Percentiles rank a stretch among this genome's conserved stretches.
Evolutionary conservation across 106 monocot species (phyloP).

Genomic region (Narthecium ossifragum): DNA sequence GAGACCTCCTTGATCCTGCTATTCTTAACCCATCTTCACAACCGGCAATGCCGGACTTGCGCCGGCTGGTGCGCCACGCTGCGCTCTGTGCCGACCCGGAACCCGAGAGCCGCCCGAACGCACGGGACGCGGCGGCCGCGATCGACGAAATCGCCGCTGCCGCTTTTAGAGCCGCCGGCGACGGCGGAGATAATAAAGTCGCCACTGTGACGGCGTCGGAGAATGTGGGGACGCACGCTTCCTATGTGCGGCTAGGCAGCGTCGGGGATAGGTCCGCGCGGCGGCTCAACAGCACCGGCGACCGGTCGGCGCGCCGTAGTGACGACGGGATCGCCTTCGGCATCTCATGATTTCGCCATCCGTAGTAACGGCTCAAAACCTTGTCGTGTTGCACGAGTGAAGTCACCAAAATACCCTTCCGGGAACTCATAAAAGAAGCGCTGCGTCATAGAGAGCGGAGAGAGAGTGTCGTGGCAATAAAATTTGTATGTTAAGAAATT

Average conservation of each 20-base stretch:
- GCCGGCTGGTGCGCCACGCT: conserved; percentile 35
- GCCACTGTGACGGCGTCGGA: not conserved
- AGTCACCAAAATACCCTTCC: too few relatives aligned
- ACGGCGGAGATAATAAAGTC: not conserved
- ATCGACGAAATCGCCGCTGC: conserved; percentile 61
- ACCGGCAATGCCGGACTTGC: conserved; percentile 16
- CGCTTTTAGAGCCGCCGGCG: conserved; percentile 11
- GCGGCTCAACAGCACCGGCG: conserved; percentile 1
- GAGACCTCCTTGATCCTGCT: conserved; percentile 40
- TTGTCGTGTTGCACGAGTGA: too few relatives aligned
- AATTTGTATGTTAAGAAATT: too few relatives aligned
- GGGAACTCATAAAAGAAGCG: too few relatives aligned
- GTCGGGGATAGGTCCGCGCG: not conserved
- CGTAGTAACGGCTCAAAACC: too few relatives aligned
- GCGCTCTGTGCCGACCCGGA: conserved; percentile 23
- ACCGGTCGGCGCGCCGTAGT: too few relatives aligned
- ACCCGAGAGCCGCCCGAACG: conserved; percentile 32
- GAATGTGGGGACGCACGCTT: not conserved
- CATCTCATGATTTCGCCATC: too few relatives aligned
- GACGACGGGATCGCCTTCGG: too few relatives aligned
- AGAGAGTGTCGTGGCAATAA: too few relatives aligned
- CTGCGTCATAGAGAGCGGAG: too few relatives aligned
- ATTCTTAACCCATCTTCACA: conserved; percentile 5
- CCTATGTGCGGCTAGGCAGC: not conserved
- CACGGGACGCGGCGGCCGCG: conserved; percentile 35